Evolutionary conservation across 768 basidiomycete genomes (phyloP).

Genomic region (Podaxis sp.): DNA sequence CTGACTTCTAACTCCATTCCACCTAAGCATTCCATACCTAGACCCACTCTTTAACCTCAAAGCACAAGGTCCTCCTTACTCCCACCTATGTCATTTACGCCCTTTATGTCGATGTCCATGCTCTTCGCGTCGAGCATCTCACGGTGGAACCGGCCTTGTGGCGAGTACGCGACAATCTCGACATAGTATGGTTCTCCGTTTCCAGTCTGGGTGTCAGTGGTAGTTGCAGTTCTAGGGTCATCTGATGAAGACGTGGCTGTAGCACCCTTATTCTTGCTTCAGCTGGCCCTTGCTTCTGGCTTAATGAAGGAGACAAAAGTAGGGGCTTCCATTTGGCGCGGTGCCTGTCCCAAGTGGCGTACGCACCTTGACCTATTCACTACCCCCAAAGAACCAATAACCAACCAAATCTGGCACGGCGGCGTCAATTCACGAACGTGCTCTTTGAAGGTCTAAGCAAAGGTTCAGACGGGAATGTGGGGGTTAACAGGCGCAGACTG

Average conservation of each 20-base stretch:
- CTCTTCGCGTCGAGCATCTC: constrained; percentile 41
- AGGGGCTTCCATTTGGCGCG: not conserved
- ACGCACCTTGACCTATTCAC: not conserved
- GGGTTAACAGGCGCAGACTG: too few species aligned
- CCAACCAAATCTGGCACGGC: not conserved
- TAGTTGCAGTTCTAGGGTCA: not conserved
- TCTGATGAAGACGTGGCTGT: not conserved
- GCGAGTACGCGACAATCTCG: constrained; percentile 40
- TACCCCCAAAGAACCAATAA: not conserved
- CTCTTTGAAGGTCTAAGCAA: not conserved
- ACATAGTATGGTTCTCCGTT: constrained; percentile 16
- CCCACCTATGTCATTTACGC: constrained; percentile 51
- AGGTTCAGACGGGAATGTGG: too few species aligned
- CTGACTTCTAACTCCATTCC: constrained; percentile 56
- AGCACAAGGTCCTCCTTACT: constrained; percentile 50
- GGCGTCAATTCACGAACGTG: not conserved
- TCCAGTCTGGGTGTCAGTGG: not conserved
- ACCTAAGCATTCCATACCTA: constrained; percentile 53
- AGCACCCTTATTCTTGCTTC: not conserved
- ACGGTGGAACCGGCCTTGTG: constrained; percentile 48
- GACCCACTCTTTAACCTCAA: constrained; percentile 51
- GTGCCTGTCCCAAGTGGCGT: not conserved
- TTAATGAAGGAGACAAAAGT: not conserved
- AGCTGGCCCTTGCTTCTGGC: not conserved
- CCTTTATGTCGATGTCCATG: constrained; percentile 52